Conservation (phyloP, 495 filamentous ascomycete species). For the Cladorrhinum samala region DNA sequence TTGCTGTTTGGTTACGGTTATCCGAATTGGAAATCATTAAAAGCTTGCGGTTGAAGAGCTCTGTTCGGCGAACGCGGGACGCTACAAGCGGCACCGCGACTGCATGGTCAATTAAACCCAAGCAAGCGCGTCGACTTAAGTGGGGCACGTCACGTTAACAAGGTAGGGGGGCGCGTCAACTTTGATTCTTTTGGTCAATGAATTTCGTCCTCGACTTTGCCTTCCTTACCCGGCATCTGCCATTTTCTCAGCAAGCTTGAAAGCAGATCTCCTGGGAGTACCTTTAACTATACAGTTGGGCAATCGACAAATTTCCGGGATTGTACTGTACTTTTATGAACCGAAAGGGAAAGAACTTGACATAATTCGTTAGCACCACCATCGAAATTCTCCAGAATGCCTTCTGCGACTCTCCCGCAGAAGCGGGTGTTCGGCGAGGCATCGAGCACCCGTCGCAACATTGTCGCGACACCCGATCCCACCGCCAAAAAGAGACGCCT, state of each 20-base stretch:
- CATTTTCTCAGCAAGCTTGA: too few relatives aligned
- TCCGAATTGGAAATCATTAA: not conserved
- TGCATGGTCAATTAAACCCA: constrained; percentile 26
- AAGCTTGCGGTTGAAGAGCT: not conserved
- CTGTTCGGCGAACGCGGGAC: not conserved
- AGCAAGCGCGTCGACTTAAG: constrained; percentile 24
- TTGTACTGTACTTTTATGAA: too few relatives aligned
- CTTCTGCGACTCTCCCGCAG: constrained; percentile 42
- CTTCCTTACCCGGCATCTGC: not conserved
- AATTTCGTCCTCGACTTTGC: constrained; percentile 7
- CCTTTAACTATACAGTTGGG: too few relatives aligned
- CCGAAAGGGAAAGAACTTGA: too few relatives aligned
- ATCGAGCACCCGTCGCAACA: constrained; percentile 42
- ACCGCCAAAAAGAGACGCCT: constrained; percentile 70
- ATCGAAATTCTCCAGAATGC: constrained; percentile 26
- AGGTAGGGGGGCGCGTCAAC: constrained; percentile 22
- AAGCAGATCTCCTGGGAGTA: too few relatives aligned
- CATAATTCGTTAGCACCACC: not conserved
- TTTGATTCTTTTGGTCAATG: constrained; percentile 2
- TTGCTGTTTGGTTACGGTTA: not conserved
- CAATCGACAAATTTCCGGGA: too few relatives aligned
- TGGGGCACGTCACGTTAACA: constrained; percentile 29
- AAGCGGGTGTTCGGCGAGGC: constrained; percentile 48
- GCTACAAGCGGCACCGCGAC: constrained; percentile 2
- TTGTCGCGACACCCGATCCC: constrained; percentile 31